A percentile compares a stretch with the other conserved stretches of the same genome.
Conservation (phyloP, 2,329 filamentous ascomycete species). For the Botrytis byssoidea region DNA sequence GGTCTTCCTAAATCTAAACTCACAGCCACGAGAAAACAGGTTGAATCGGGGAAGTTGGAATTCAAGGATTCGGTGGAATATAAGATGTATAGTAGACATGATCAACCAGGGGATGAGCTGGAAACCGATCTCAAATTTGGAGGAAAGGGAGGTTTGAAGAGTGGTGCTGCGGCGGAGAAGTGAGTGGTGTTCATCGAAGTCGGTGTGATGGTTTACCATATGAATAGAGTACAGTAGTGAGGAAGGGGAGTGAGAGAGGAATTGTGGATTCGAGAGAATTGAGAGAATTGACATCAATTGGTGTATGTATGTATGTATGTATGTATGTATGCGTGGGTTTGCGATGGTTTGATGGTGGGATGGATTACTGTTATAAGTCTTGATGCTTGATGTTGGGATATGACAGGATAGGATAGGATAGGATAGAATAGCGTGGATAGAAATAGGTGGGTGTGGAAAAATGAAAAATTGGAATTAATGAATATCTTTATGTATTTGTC, state of each 20-base stretch:
- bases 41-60: conserved; percentile 59
- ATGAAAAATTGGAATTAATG: too few species aligned
- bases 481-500: too few species aligned
- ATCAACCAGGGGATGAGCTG: conserved; percentile 47
- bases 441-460: not conserved
- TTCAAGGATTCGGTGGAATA: conserved; percentile 58
- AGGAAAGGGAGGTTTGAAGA: not conserved
- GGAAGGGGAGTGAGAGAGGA: too few species aligned
- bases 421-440: not conserved
- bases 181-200: not conserved
- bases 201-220: not conserved
- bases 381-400: not conserved
- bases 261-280: not conserved
- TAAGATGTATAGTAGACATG: conserved; percentile 61
- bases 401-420: too few species aligned
- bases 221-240: not conserved
- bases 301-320: not conserved
- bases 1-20: conserved; percentile 62
- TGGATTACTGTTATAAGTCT: not conserved
- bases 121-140: conserved; percentile 32
- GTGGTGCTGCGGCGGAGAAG: not conserved
- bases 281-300: not conserved
- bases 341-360: not conserved
- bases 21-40: conserved; percentile 55
- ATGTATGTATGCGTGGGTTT: not conserved